Evolutionary conservation across 805 yeast species (phyloP), one percentile per base, ranked within the genome.

Genomic region (Cyberlindnera meyerae): DNA sequence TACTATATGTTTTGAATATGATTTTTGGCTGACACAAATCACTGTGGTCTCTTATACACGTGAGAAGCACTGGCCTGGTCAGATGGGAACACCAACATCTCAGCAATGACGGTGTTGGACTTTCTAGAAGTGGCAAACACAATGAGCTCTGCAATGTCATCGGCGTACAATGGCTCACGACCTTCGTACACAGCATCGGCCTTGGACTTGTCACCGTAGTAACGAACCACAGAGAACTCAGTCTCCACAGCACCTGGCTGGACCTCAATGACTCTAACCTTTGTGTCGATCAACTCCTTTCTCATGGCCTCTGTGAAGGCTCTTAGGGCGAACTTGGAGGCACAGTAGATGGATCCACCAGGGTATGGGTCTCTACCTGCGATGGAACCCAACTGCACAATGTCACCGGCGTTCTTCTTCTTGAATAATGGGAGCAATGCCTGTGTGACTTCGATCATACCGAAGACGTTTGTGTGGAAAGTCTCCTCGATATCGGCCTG

Each of bases 391-490:
- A 82, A 54, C 51, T 80, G 82, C 42, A 82, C 81, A 45, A 82
- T 80, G 52, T 80, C 88, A 51, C 89, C 89, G 13, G 68, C 54
- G 57, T 82, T 77, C 50, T 82, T 79, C 39, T 69, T 67, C 55
- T 82, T 79, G 72, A 89, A 75, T 34, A 74, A 72, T 27, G 81
- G 80, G 31, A 90, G 62, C 18, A 88, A 71, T 6, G 81, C 77
- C 60, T 90, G 96, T 6, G 96, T 88, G 44, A 89, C 62, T 21
- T 82, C 75, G 42, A 89, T 83, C 60, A 89, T 68, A 4, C 96
- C 97, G 39, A 86, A 57, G 3, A 90, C 96, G 54, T 89, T 90
- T 41, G 96, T 87, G 51, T 81, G 71, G 61, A 85, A 79, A 87
- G 87, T 86, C 31, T 71, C 76, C 32, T 71, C 67, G 31, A 87